These are phyloP conservation scores for Hippophae gyantsensis DNA, from an alignment of 306 rosid species.

Conservation along the genomic window DNA sequence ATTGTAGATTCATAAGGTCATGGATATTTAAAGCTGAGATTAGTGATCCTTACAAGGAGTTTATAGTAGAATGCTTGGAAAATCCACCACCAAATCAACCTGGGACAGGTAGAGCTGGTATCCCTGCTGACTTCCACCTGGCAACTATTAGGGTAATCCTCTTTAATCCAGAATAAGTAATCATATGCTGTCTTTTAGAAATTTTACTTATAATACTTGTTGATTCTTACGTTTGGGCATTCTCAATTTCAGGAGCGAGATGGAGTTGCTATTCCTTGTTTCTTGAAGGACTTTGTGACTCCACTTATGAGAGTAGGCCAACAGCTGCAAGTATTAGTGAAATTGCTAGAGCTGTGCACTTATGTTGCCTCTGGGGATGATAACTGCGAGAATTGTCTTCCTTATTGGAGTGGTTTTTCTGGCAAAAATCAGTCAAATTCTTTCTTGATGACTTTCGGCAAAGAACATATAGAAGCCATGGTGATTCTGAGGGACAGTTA, in stretches of 20 bases:
- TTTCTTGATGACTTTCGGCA: slow-evolving; percentile 54
- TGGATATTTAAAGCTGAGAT: slow-evolving; percentile 97
- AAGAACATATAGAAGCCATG: slow-evolving; percentile 46
- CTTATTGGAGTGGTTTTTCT: slow-evolving; percentile 76
- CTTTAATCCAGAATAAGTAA: slow-evolving; percentile 8
- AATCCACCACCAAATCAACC: slow-evolving; percentile 23
- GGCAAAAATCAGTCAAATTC: slow-evolving; percentile 33
- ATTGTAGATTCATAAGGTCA: slow-evolving; percentile 77
- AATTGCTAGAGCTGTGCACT: slow-evolving; percentile 75
- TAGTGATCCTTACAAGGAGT: slow-evolving; percentile 81
- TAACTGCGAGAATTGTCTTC: slow-evolving; percentile 64
- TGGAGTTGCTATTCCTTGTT: slow-evolving; percentile 71
- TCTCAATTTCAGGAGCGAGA: slow-evolving; percentile 58
- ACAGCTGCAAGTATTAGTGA: slow-evolving; percentile 85
- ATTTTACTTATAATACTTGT: slow-evolving; percentile 16
- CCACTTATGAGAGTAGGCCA: slow-evolving; percentile 93
- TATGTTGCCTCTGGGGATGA: slow-evolving; percentile 41
- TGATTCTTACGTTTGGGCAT: slow-evolving; percentile 27
- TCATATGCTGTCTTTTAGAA: slow-evolving; percentile 11
- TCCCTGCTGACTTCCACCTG: slow-evolving; percentile 39
- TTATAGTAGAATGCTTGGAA: slow-evolving; percentile 50
- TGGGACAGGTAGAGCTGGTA: slow-evolving; percentile 22
- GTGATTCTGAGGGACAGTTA: slow-evolving; percentile 56
- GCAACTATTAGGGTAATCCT: slow-evolving; percentile 60
- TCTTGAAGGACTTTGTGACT: slow-evolving; percentile 51